A percentile compares a stretch with the other conserved stretches of the same genome.
These are phyloP conservation scores for Xylariomycetidae sp. DNA, from an alignment of 2,329 filamentous ascomycete genomes.

Conservation along the genomic window DNA sequence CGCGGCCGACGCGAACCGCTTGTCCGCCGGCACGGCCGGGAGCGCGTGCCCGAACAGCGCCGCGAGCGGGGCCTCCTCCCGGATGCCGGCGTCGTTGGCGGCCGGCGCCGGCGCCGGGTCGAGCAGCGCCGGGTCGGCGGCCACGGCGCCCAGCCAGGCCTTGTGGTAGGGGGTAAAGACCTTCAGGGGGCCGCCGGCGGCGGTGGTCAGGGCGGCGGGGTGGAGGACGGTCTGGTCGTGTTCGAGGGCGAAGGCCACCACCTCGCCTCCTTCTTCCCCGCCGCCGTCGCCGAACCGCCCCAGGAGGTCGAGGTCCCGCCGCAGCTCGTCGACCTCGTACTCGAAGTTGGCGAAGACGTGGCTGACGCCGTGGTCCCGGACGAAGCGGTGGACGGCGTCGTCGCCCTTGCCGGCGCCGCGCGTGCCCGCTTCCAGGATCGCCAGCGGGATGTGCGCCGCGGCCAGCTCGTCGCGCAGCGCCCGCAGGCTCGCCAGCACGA, in stretches of 20 bases:
- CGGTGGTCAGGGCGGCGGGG: no score
- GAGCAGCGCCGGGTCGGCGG: conserved; percentile 40
- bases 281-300: conserved; percentile 4
- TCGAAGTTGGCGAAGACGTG: conserved; percentile 20
- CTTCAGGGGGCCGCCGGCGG: conserved; percentile 9
- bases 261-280: conserved; percentile 1
- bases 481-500: conserved; percentile 16
- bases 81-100: conserved; percentile 26
- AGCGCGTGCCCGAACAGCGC: conserved; percentile 23
- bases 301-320: conserved; percentile 18
- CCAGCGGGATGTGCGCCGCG: conserved; percentile 14
- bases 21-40: conserved; percentile 23
- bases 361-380: conserved; percentile 12
- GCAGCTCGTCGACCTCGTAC: conserved; percentile 21
- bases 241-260: conserved; percentile 7
- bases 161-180: conserved; percentile 23
- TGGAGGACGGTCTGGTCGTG: conserved; percentile 21
- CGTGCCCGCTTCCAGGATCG: conserved; percentile 13
- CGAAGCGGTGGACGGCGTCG: conserved; percentile 10
- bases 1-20: conserved; percentile 25
- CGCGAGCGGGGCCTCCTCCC: conserved; percentile 7
- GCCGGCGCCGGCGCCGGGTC: conserved; percentile 28
- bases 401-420: conserved; percentile 8
- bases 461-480: conserved; percentile 14
- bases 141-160: conserved; percentile 29